These are phyloP conservation scores for Lactarius pseudohatsudake DNA, from an alignment of 768 basidiomycete genomes.

Conservation along the genomic window DNA sequence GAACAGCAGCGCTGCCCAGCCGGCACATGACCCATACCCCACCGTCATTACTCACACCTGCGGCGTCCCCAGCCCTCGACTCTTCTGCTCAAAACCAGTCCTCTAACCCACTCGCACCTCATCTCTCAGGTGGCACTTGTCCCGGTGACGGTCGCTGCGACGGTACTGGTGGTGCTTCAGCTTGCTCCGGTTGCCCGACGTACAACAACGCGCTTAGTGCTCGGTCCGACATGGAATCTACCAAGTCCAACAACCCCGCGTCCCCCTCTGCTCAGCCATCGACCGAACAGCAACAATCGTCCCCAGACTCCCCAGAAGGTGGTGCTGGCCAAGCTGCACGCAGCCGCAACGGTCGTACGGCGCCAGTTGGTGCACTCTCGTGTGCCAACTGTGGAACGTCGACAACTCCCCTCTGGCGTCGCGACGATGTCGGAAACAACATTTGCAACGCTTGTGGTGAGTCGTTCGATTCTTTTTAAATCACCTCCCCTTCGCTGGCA, in stretches of 20 bases:
- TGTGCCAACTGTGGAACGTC: conserved; percentile 90
- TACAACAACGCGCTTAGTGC: conserved; percentile 77
- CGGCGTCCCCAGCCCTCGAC: conserved; percentile 37
- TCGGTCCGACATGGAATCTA: conserved; percentile 41
- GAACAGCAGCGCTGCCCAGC: conserved; percentile 34
- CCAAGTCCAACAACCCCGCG: conserved; percentile 28
- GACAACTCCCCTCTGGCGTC: conserved; percentile 86
- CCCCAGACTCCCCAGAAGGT: conserved; percentile 26
- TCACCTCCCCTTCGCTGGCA: conserved; percentile 31
- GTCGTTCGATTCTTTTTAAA: conserved; percentile 38
- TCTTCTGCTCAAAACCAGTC: conserved; percentile 30
- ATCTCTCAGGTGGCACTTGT: conserved; percentile 65
- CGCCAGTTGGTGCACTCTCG: conserved; percentile 68
- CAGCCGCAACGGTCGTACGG: conserved; percentile 31
- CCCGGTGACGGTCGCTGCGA: conserved; percentile 98
- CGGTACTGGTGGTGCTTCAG: conserved; percentile 90
- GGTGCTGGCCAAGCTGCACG: conserved; percentile 19
- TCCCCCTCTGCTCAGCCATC: conserved; percentile 34
- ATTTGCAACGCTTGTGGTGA: conserved; percentile 94
- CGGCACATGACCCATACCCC: conserved; percentile 36
- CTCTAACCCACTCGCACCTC: conserved; percentile 17
- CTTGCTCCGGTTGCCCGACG: conserved; percentile 95
- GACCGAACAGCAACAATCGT: conserved; percentile 19
- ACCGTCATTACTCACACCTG: conserved; percentile 36
- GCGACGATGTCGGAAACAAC: conserved; percentile 89